Percentiles rank a stretch among this genome's conserved stretches.
phyloP scores from a whole-genome alignment of 177 flowering plant genomes.

The Vitis hybrid region DNA sequence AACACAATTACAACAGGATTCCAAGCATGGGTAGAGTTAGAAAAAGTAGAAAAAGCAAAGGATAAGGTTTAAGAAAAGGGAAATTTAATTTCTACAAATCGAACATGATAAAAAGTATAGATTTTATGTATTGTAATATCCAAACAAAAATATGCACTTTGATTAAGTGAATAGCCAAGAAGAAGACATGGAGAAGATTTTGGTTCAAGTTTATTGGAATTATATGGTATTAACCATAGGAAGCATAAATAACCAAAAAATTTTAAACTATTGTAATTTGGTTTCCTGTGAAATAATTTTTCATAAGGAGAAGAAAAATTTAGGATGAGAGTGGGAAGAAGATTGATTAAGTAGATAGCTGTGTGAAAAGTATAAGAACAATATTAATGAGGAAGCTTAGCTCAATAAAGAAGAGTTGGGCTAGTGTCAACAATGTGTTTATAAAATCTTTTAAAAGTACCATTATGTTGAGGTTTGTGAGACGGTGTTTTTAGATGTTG shows the following conservation, averaged over 20 bases:
- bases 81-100: too few species aligned
- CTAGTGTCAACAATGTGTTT: constrained; percentile 2
- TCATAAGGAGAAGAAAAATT: too few species aligned
- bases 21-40: too few species aligned
- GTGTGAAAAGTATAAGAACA: not conserved
- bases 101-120: too few species aligned
- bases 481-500: not conserved
- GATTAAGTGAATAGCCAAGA: too few species aligned
- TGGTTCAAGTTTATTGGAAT: too few species aligned
- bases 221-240: not conserved
- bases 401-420: not conserved
- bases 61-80: too few species aligned
- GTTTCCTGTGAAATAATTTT: not conserved
- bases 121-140: too few species aligned
- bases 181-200: too few species aligned
- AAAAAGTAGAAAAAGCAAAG: too few species aligned
- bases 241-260: constrained; percentile 2
- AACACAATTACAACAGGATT: too few species aligned
- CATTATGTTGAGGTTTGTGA: not conserved
- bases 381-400: not conserved
- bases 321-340: not conserved
- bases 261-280: not conserved
- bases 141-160: too few species aligned
- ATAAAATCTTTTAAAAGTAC: not conserved
- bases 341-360: not conserved